Evolutionary conservation across 495 filamentous ascomycete genomes (phyloP).

Genomic region (Hypoxylon fragiforme): DNA sequence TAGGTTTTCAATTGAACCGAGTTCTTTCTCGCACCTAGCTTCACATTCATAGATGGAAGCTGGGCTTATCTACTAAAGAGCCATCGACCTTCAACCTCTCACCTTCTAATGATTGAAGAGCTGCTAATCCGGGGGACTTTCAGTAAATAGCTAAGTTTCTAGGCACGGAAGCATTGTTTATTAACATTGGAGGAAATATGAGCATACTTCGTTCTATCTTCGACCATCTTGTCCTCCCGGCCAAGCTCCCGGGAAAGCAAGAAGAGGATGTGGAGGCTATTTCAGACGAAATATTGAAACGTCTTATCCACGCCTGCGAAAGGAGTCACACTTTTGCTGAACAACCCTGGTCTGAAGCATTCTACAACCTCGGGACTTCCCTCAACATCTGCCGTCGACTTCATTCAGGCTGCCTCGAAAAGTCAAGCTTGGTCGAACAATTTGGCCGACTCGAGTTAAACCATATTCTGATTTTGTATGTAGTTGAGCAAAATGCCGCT

Average conservation of each 20-base stretch:
- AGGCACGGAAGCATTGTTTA: no score
- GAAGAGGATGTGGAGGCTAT: constrained; percentile 45
- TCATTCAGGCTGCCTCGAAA: constrained; percentile 45
- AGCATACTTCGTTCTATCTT: constrained; percentile 33
- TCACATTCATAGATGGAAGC: no score
- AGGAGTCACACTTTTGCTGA: constrained; percentile 26
- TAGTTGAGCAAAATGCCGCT: constrained; percentile 60
- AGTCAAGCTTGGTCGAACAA: constrained; percentile 38
- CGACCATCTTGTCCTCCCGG: constrained; percentile 53
- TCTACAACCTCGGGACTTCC: constrained; percentile 38
- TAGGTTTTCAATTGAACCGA: no score
- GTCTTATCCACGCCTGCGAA: constrained; percentile 40
- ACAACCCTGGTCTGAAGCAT: constrained; percentile 30
- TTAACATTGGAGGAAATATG: no score
- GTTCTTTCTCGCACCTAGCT: no score
- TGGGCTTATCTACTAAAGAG: no score
- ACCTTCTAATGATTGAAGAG: no score
- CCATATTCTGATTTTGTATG: constrained; percentile 49
- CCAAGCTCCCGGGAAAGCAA: constrained; percentile 47
- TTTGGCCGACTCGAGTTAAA: constrained; percentile 38
- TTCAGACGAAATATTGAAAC: constrained; percentile 40
- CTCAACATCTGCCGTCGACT: constrained; percentile 39
- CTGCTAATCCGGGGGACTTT: no score
- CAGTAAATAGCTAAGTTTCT: no score
- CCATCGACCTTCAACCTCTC: no score